Percentiles rank a stretch among this genome's conserved stretches.
These are phyloP conservation scores for Starmerella geochares DNA, from an alignment of 805 yeast genomes.

Conservation along the genomic window DNA sequence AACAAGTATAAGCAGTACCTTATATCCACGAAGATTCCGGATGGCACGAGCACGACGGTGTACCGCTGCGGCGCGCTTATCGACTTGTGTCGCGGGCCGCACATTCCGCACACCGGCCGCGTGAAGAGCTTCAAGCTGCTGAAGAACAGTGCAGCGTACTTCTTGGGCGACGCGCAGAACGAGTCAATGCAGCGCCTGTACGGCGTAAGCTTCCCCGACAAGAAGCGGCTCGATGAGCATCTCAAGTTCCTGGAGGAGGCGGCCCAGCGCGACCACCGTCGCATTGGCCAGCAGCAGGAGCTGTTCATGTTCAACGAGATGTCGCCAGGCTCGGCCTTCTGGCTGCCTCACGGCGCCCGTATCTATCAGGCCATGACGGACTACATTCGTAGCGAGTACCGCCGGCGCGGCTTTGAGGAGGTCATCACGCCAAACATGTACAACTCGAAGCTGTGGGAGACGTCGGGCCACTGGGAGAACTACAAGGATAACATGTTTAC, in stretches of 20 bases:
- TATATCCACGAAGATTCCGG: conserved; percentile 82
- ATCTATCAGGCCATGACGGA: conserved; percentile 82
- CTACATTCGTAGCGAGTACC: conserved; percentile 71
- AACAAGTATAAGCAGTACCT: conserved; percentile 90
- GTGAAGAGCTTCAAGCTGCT: conserved; percentile 87
- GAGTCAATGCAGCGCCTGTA: conserved; percentile 95
- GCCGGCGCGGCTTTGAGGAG: conserved; percentile 91
- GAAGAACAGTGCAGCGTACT: conserved; percentile 93
- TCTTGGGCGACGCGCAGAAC: conserved; percentile 82
- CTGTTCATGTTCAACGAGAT: conserved; percentile 88
- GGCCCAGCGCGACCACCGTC: conserved; percentile 82
- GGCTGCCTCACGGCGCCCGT: conserved; percentile 99
- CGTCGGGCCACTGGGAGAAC: conserved; percentile 98
- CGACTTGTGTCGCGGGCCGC: conserved; percentile 96
- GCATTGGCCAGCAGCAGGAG: conserved; percentile 93
- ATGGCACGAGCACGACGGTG: conserved; percentile 90
- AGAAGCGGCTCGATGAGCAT: conserved; percentile 89
- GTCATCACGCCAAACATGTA: conserved; percentile 99
- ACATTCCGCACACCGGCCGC: conserved; percentile 93
- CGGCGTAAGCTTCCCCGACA: conserved; percentile 98
- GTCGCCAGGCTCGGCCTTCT: conserved; percentile 97
- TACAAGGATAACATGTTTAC: conserved; percentile 96
- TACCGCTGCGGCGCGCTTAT: conserved; percentile 96
- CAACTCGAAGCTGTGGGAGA: conserved; percentile 95
- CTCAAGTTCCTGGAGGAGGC: conserved; percentile 93